Conservation (phyloP, 2,329 filamentous ascomycete species). For the Dendrostoma leiphaemia region DNA sequence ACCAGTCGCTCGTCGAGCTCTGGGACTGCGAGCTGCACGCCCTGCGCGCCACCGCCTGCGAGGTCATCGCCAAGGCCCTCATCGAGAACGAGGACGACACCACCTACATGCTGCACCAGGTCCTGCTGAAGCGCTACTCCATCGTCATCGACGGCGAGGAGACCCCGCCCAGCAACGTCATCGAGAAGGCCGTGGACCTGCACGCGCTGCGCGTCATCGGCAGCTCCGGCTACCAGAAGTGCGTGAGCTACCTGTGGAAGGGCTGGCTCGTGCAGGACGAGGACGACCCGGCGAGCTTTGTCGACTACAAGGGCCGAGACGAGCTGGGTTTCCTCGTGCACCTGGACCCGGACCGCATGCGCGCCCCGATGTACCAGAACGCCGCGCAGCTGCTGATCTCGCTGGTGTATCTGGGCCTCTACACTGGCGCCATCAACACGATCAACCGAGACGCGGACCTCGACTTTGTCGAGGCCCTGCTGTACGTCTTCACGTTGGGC, state of each 20-base stretch:
- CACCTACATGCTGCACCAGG: constrained; percentile 72
- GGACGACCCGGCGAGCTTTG: constrained; percentile 82
- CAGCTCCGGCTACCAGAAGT: constrained; percentile 93
- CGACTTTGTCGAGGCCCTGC: constrained; percentile 76
- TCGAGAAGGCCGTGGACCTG: constrained; percentile 90
- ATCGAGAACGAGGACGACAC: constrained; percentile 85
- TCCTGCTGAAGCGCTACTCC: constrained; percentile 87
- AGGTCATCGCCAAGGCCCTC: constrained; percentile 83
- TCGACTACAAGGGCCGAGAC: constrained; percentile 81
- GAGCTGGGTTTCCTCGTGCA: constrained; percentile 77
- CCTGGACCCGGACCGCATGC: constrained; percentile 91
- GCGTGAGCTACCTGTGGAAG: constrained; percentile 87
- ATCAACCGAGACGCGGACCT: constrained; percentile 83
- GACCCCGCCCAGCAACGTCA: constrained; percentile 77
- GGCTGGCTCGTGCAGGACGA: constrained; percentile 98
- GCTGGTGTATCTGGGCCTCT: constrained; percentile 77
- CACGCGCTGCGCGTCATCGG: constrained; percentile 88
- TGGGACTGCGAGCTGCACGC: constrained; percentile 89
- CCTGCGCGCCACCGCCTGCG: constrained; percentile 77
- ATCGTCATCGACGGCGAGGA: constrained; percentile 70
- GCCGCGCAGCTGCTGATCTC: constrained; percentile 82
- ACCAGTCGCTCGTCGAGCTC: constrained; percentile 75
- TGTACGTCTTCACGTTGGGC: constrained; percentile 89
- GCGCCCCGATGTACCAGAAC: constrained; percentile 90
- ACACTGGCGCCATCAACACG: constrained; percentile 89